Base-by-base conservation (phyloP, 2,329 filamentous ascomycete genomes). In the Penicillium crustosum region DNA sequence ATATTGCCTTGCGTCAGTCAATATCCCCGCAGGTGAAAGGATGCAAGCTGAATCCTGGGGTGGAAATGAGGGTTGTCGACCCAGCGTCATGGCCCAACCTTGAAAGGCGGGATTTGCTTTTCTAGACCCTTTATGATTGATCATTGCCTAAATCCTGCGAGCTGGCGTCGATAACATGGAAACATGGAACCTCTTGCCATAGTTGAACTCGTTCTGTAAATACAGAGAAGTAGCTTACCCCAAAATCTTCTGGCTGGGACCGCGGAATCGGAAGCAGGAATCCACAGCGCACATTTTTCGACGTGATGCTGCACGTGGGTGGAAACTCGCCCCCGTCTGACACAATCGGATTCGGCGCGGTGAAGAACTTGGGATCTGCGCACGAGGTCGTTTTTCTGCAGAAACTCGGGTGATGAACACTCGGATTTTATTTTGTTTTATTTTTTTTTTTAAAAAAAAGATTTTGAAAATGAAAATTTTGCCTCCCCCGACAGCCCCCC, bases 311-410 rank as follows among this genome's bases (percentile, higher is more conserved):
- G 53, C 41, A 44, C 36, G 23, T 23, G 47, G 48, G 57, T 60
- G 57, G 59, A 44, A 59, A 61, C 59, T 33, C 21, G 47, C 47
- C 53, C 29, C 59, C 48, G 38, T 36, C 15, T 45, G 41, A 33
- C 23, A 31, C 50, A 56, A 42, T 41, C 51, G 41, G 13, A 55
- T 56, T 55, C 12, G 19, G 44, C 42, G 13, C 33, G 21, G 53
- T 53, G 59, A 58, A 54, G 35, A 55, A 19, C 27, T 53, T 36
- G 25, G 25, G 53, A 53, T 41, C 25, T 44, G 35, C 21, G 44
- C 49, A 51, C 49, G 51, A 59, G 58, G 44, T 38, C 38, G 38
- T n/a, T 42, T 42, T 27, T 48, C 57, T 58, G 60, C 58, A 62
- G 60, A 53, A 57, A 59, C 50, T 54, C 43, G 47, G 55, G 50